These are phyloP conservation scores for Hippophae gyantsensis DNA, from an alignment of 306 rosid species.

Conservation along the genomic window DNA sequence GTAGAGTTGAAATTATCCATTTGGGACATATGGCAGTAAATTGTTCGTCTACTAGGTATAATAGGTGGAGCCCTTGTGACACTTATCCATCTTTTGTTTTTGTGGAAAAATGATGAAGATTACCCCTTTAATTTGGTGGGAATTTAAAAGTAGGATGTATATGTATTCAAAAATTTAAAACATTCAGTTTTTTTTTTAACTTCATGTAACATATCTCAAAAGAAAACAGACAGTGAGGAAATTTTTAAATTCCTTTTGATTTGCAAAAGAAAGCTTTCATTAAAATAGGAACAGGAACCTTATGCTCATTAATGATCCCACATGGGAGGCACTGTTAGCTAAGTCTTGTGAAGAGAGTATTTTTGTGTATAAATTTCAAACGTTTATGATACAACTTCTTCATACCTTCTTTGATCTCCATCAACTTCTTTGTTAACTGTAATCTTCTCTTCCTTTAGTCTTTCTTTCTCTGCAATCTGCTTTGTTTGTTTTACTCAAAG, in stretches of 20 bases:
- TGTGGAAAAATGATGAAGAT: slow-evolving; percentile 12
- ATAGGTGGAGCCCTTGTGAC: slow-evolving; percentile 26
- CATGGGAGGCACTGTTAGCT: slow-evolving; percentile 23
- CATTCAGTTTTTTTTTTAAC: too few relatives aligned
- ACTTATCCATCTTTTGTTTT: slow-evolving; percentile 21
- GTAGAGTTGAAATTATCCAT: slow-evolving; percentile 13
- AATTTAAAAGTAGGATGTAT: slow-evolving; percentile 1
- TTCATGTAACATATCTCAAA: too few relatives aligned
- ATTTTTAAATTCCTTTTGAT: too few relatives aligned
- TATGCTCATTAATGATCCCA: slow-evolving; percentile 15
- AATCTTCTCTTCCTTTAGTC: not conserved
- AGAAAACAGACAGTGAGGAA: too few relatives aligned
- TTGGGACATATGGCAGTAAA: slow-evolving; percentile 11
- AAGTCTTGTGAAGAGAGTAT: slow-evolving; percentile 14
- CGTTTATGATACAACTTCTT: slow-evolving; percentile 15
- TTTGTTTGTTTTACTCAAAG: not conserved
- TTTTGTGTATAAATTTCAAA: slow-evolving; percentile 14
- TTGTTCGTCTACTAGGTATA: slow-evolving; percentile 11
- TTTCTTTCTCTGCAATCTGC: slow-evolving; percentile 11
- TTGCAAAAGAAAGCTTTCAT: too few relatives aligned
- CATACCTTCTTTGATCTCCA: too few relatives aligned
- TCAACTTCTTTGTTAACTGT: slow-evolving; percentile 10
- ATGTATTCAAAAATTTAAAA: not conserved
- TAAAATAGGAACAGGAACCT: too few relatives aligned
- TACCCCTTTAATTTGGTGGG: not conserved